Conservation (phyloP, 2,329 filamentous ascomycete genomes). For the Fusarium stilboides region DNA sequence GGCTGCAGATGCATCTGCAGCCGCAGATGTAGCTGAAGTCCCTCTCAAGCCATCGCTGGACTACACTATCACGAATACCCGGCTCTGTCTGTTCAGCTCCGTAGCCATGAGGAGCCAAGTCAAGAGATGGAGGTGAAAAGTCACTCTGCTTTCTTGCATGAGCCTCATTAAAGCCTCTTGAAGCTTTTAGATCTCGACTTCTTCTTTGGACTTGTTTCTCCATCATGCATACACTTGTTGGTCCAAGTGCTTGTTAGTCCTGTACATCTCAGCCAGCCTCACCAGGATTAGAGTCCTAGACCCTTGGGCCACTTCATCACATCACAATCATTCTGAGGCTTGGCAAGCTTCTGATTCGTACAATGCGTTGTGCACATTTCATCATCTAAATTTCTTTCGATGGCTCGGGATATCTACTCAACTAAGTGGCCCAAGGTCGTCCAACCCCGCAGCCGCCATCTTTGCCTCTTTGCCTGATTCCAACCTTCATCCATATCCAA, state of each 20-base stretch:
- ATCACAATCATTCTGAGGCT: constrained; percentile 20
- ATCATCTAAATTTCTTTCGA: constrained; percentile 40
- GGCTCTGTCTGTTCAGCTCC: constrained; percentile 21
- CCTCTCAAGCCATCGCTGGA: constrained; percentile 31
- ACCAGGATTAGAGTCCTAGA: constrained; percentile 15
- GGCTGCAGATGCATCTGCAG: constrained; percentile 9
- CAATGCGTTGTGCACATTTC: constrained; percentile 18
- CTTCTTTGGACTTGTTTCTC: too few species aligned
- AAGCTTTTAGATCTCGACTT: too few species aligned
- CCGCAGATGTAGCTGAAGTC: constrained; percentile 29
- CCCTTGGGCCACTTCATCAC: constrained; percentile 22
- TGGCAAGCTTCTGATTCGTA: constrained; percentile 17
- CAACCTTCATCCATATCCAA: constrained; percentile 30
- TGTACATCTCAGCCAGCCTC: constrained; percentile 28
- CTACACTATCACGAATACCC: constrained; percentile 7
- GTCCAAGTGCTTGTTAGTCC: background rate
- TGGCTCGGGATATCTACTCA: constrained; percentile 47
- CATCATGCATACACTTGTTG: background rate
- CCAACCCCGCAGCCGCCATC: constrained; percentile 40
- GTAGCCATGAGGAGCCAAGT: constrained; percentile 5
- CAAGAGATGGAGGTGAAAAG: background rate
- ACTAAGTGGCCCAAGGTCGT: constrained; percentile 33
- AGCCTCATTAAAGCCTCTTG: background rate
- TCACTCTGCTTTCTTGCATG: background rate
- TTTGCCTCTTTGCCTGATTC: constrained; percentile 35